Evolutionary conservation across 2,329 filamentous ascomycete genomes (phyloP).

Genomic region (Coniochaeta sp.): DNA sequence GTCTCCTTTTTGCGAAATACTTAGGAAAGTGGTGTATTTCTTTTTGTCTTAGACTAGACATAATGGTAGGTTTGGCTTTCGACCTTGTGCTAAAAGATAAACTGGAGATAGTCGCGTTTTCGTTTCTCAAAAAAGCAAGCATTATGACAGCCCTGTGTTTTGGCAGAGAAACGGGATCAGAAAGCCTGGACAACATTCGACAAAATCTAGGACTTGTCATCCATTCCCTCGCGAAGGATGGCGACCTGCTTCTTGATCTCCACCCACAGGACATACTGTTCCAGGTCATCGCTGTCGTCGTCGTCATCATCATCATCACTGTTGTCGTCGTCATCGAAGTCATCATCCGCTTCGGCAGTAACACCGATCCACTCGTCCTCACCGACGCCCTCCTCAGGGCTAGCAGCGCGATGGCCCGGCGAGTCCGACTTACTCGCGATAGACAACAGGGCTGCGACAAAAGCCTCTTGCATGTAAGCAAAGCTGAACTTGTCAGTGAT

Average conservation of each 20-base stretch:
- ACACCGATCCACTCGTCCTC: conserved; percentile 16
- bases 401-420: conserved; percentile 9
- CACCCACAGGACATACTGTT: conserved; percentile 48
- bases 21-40: too few relatives aligned
- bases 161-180: too few relatives aligned
- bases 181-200: not conserved
- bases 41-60: too few relatives aligned
- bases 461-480: conserved; percentile 64
- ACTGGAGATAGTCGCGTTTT: too few relatives aligned
- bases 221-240: conserved; percentile 53
- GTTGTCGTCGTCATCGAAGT: conserved; percentile 18
- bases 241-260: conserved; percentile 58
- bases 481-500: conserved; percentile 62
- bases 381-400: not conserved
- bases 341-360: conserved; percentile 4
- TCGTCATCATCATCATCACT: conserved; percentile 16
- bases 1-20: not conserved
- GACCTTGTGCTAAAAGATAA: too few relatives aligned
- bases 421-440: conserved; percentile 35
- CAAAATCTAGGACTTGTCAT: conserved; percentile 14
- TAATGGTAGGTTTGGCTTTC: too few relatives aligned
- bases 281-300: conserved; percentile 32
- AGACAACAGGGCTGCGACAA: conserved; percentile 54
- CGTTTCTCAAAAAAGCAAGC: too few relatives aligned
- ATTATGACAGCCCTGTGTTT: too few relatives aligned